These are phyloP conservation scores for Solanum aculeatissimum DNA, from an alignment of 305 asterid genomes.

Conservation along the genomic window DNA sequence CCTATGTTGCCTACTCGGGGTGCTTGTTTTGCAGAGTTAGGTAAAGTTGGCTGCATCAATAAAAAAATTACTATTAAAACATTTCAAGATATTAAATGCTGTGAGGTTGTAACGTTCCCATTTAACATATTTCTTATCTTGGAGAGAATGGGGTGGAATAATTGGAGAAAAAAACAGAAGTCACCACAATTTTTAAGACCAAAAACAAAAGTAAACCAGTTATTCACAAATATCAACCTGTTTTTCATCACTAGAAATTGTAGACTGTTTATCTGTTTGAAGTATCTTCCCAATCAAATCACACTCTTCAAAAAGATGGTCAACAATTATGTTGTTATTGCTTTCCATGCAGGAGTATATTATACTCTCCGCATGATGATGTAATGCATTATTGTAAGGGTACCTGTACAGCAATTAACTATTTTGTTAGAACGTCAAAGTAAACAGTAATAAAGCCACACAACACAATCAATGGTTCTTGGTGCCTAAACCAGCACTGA, in stretches of 20 bases:
- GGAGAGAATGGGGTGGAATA: background rate
- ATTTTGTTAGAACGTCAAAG: background rate
- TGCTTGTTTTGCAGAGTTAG: conserved; percentile 39
- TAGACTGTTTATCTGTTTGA: conserved; percentile 56
- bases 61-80: background rate
- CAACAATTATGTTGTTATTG: conserved; percentile 42
- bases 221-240: conserved; percentile 32
- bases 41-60: conserved; percentile 65
- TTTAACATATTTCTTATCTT: background rate
- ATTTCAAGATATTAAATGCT: background rate
- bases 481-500: background rate
- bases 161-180: background rate
- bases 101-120: background rate
- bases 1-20: conserved; percentile 87
- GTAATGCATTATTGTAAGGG: conserved; percentile 90
- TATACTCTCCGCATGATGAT: conserved; percentile 96
- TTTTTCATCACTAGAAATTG: conserved; percentile 40
- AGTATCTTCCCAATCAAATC: conserved; percentile 66
- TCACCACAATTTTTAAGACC: background rate
- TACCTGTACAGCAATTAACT: conserved; percentile 39
- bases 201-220: background rate
- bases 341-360: conserved; percentile 83
- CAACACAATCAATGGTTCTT: background rate
- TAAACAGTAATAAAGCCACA: background rate
- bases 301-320: conserved; percentile 76